Base-by-base conservation (phyloP, 2,329 filamentous ascomycete genomes). In the Aspergillus sp. region DNA sequence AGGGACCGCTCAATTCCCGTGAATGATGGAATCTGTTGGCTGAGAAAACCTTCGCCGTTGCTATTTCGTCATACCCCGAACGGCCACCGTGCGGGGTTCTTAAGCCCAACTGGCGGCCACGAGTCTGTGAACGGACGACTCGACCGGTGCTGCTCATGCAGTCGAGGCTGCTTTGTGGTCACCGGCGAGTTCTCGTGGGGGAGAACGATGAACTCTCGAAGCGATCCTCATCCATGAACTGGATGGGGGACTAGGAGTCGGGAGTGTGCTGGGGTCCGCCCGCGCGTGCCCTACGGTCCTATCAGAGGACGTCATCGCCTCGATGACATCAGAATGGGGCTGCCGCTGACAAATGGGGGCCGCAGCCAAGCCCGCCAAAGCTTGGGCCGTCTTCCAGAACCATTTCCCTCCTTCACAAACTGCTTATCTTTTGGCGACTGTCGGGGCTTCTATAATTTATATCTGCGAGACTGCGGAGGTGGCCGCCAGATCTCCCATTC, bases 341-440 rank as follows among this genome's bases (percentile, higher is more conserved):
- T 54, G 50, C 15, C 19, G 27, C 23, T 44, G 50, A 54, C 44
- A 53, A 54, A 44, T 48, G 44, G 25, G 46, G 33, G 25, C 33
- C 15, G 15, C 19, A 21, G 56, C 56, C 56, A 57, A 57, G 56
- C 15, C 50, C 25, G 21, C 56, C 56, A 54, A 53, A 57, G 56
- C 50, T 57, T 57, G 56, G 56, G 37, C 51, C 56, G 51, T 40
- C 39, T 57, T 58, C 56, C 56, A 58, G 50, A 54, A 46, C 9
- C 27, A 31, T 9, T 31, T 31, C 27, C 27, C 9, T 31, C 9
- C 27, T 11, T 31, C 9, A 11, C 9, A 3, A 3, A 31, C 9
- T 31, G 3, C 27, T 31, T 31, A 31, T 31, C 27, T 27, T 27
- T 27, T 27, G 9, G 25, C 25, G 25, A 27, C 27, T 31, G 27